Base-by-base conservation (phyloP, 2,329 filamentous ascomycete species). In the Ophiostoma australiae region DNA sequence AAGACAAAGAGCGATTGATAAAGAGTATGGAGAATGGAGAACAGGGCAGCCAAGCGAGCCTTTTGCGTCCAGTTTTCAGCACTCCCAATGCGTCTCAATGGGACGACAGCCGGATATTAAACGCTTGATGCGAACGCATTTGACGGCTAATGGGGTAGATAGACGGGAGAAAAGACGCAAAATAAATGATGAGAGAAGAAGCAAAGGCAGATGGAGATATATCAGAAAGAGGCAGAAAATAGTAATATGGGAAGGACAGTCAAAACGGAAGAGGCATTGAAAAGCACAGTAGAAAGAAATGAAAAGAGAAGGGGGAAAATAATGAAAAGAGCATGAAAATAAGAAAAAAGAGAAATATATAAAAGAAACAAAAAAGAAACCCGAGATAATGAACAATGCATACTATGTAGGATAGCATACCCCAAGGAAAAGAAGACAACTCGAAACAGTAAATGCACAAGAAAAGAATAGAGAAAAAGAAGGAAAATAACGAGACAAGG, bases 1-100 rank as follows among this genome's bases (percentile, higher is more conserved):
- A 63, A 58, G 52, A 58, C 69, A 70, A 55, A 70, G 69, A 48
- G 41, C 52, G n/a, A 48, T 37, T 33, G 23, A 69, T 27, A 33
- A 44, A 55, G 67, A 35, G 41, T 20, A 35, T 31, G 31, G 20
- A 65, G 10, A 55, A 63, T 41, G 39, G 20, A 65, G 10, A 55
- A 63, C 23, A 48, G 15, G 33, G 10, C 37, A 67, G 31, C 58
- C 35, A 39, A 55, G 27, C 23, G 69, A 23, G 52, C 52, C 52
- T 58, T 58, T 58, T 58, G 52, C 52, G 52, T 58, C n/a, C 23
- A 27, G n/a, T 23, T 13, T 11, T 27, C 13, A 63, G 27, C 58
- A 33, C 58, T 17, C 58, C 27, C 58, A 33, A 63, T 63, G 58
- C 58, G 58, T 63, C 15, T 15, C 3, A 27, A 58, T n/a, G n/a